Conservation (phyloP, 2,329 filamentous ascomycete species). For the Colletotrichum limetticola region DNA sequence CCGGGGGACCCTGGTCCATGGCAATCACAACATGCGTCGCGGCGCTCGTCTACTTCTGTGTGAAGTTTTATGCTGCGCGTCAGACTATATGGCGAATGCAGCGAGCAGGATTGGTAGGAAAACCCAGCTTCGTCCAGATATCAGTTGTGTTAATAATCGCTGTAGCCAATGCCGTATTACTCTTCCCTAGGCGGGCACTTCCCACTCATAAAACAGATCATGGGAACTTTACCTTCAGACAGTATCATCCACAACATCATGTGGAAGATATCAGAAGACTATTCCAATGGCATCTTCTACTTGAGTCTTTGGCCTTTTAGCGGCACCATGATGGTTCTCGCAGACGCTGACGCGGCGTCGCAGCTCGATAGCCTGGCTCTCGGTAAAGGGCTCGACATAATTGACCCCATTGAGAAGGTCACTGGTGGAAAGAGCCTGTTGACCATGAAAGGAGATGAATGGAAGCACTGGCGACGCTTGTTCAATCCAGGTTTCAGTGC, state of each 20-base stretch:
- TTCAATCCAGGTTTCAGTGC: conserved; percentile 51
- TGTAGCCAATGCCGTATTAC: conserved; percentile 11
- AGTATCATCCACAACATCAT: conserved; percentile 41
- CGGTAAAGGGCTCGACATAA: conserved; percentile 44
- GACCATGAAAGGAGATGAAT: conserved; percentile 42
- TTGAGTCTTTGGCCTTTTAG: conserved; percentile 44
- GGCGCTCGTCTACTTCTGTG: neutral
- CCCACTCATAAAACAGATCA: conserved; percentile 36
- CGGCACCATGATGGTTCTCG: conserved; percentile 34
- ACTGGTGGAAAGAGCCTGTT: conserved; percentile 45
- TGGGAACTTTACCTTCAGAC: conserved; percentile 37
- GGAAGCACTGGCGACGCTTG: conserved; percentile 42
- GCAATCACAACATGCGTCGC: neutral
- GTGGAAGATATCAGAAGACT: conserved; percentile 34
- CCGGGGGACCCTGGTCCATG: neutral
- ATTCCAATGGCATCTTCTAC: conserved; percentile 37
- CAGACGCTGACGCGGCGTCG: conserved; percentile 37
- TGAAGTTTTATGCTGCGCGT: neutral
- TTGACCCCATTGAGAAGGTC: conserved; percentile 40
- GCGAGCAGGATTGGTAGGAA: neutral
- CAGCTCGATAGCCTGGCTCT: conserved; percentile 39
- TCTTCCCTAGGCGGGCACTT: conserved; percentile 41
- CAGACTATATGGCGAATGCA: conserved; percentile 13
- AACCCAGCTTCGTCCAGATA: neutral
- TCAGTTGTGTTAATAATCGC: neutral